These are phyloP conservation scores for Scenedesmus sp. DNA, from an alignment of 163 green algal genomes.

Conservation along the genomic window DNA sequence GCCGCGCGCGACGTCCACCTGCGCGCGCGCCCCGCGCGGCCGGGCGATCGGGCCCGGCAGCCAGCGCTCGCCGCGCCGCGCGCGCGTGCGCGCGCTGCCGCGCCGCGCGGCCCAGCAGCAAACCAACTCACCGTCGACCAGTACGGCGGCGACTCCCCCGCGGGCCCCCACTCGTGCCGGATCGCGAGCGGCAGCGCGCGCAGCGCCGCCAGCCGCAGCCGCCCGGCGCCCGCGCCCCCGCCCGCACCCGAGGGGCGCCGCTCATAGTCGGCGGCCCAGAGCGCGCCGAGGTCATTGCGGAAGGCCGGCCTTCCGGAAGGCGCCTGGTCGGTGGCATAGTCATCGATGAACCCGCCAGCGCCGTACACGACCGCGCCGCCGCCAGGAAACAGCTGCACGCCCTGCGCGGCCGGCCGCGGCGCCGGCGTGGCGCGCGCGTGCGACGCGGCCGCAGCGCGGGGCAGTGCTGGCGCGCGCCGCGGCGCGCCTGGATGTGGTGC, in stretches of 20 bases:
- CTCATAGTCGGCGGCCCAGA: background rate
- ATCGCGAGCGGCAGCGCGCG: conserved; percentile 3
- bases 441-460: background rate
- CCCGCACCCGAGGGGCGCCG: background rate
- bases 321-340: conserved; percentile 51
- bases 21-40: background rate
- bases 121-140: conserved; percentile 6
- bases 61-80: background rate
- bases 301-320: background rate
- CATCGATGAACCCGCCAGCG: conserved; percentile 69
- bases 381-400: conserved; percentile 59
- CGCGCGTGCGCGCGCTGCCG: background rate
- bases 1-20: conserved; percentile 27
- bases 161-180: conserved; percentile 14
- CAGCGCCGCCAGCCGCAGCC: conserved; percentile 1
- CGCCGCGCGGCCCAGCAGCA: background rate
- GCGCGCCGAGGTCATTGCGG: conserved; percentile 19
- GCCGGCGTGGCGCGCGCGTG: background rate
- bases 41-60: background rate
- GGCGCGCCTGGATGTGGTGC: conserved; percentile 64
- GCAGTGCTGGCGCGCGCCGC: background rate
- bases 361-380: conserved; percentile 72
- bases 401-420: conserved; percentile 22
- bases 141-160: conserved; percentile 11
- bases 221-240: background rate